Conservation (phyloP, 345 rosid genomes). For the Lepidium sativum region DNA sequence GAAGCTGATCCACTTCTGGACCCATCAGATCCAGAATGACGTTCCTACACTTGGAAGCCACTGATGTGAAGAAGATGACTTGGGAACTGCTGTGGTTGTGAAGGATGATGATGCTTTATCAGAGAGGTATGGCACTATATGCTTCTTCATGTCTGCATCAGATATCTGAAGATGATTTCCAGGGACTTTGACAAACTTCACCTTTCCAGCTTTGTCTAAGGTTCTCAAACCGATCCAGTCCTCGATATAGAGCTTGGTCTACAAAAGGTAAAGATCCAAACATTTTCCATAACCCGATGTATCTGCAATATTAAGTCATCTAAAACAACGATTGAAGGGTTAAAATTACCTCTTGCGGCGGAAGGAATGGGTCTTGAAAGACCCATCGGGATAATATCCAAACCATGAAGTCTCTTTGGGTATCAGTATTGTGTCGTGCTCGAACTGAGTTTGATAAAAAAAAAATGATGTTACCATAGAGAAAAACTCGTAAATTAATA, state of each 20-base stretch:
- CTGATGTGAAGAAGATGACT: conserved; percentile 13
- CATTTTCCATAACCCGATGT: background rate
- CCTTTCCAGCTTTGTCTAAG: conserved; percentile 63
- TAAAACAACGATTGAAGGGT: background rate
- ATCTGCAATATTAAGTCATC: background rate
- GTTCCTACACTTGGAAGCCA: conserved; percentile 32
- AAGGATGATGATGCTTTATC: conserved; percentile 24
- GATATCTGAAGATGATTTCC: conserved; percentile 61
- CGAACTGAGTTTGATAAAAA: conserved; percentile 40
- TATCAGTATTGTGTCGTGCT: conserved; percentile 60
- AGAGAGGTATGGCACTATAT: conserved; percentile 50
- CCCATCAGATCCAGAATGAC: conserved; percentile 26
- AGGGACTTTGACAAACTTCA: conserved; percentile 44
- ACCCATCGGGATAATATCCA: conserved; percentile 72
- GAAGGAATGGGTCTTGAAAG: conserved; percentile 44
- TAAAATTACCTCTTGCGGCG: conserved; percentile 46
- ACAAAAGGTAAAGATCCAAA: conserved; percentile 3
- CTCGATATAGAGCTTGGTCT: conserved; percentile 51
- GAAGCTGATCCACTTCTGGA: conserved; percentile 15
- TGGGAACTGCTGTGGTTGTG: background rate
- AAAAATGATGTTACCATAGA: background rate
- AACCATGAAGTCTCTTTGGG: conserved; percentile 86
- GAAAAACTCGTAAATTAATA: background rate
- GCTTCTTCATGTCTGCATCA: conserved; percentile 46
- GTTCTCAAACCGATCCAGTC: conserved; percentile 77